Base-by-base conservation (phyloP, 202 grass and related monocot species). In the Tripidium arundinaceum region DNA sequence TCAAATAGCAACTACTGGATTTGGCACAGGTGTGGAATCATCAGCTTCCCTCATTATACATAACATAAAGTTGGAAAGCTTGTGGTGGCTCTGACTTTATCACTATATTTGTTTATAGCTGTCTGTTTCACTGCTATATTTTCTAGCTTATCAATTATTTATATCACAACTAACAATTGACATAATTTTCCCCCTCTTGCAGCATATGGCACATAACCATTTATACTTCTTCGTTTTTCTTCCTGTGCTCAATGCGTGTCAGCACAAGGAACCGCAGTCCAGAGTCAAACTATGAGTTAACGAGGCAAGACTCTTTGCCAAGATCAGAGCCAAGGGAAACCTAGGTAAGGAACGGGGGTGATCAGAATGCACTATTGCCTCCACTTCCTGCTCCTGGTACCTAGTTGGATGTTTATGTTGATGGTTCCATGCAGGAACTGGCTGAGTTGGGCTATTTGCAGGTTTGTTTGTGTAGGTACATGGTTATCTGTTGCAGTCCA, bases 151-250 rank as follows among this genome's bases (percentile, higher is more conserved):
- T 41, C 6, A 8, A 33, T 37, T 78, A 82, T 19, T 14, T 12
- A 40, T 60, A 49, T 38, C 38, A 46, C 27, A 26, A 45, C 29
- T 59, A 60, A 74, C 13, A 60, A 78, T n/a, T 36, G 24, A 42
- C 41, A 27, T 14, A 42, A 24, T 40, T 25, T n/a, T 46, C 72
- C 40, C 55, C 78, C 22, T 36, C 27, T 31, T 91, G 86, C 92
- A 98, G 95, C 79, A 65, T 94, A 38, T 98, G 95, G 95, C 95
- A 98, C 82, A 93, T 98, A 78, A 98, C 86, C 27, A 98, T 95
- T 72, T 98, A 95, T 74, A 95, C 90, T 25, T 94, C 95, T 45
- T 98, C 95, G 6, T 98, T 98, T 89, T 93, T 98, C 84, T 98
- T 98, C 79, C 62, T 98, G 42, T 98, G 85, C 52, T 94, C 95